These are phyloP conservation scores for Silene coronaria DNA, from an alignment of 179 eudicot species.

Conservation along the genomic window DNA sequence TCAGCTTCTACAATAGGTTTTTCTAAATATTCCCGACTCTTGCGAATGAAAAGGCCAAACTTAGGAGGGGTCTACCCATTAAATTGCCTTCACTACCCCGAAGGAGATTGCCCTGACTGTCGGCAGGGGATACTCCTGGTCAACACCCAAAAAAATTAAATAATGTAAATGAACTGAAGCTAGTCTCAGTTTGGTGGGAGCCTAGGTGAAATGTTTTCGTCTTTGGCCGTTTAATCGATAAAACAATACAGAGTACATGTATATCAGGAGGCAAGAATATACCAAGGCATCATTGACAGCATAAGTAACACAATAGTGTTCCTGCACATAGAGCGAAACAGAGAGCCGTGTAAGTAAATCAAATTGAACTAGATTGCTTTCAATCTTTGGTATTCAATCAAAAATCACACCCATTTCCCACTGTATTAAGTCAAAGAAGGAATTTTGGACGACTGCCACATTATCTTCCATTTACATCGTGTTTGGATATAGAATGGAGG, in stretches of 20 bases:
- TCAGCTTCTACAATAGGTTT: not conserved
- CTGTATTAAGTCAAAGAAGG: not conserved
- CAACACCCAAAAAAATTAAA: no score
- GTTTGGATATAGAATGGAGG: not conserved
- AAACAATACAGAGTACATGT: not conserved
- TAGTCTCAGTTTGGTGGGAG: no score
- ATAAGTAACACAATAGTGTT: constrained; percentile 81
- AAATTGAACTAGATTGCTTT: not conserved
- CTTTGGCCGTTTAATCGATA: not conserved
- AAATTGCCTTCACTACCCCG: no score
- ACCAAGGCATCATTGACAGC: constrained; percentile 72
- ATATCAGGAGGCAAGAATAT: constrained; percentile 27
- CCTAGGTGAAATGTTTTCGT: not conserved
- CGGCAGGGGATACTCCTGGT: no score
- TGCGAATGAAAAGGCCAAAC: no score
- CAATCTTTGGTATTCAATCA: not conserved
- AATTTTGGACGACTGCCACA: not conserved
- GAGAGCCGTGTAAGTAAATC: not conserved
- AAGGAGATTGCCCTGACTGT: no score
- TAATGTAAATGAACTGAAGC: not conserved
- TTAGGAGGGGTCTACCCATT: no score
- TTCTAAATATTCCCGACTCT: no score
- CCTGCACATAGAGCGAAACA: constrained; percentile 34
- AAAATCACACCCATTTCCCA: not conserved
- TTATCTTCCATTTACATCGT: not conserved